Evolutionary conservation across 2,329 filamentous ascomycete species (phyloP), one percentile per base, ranked within the genome.

Genomic region (Ilyonectria destructans): DNA sequence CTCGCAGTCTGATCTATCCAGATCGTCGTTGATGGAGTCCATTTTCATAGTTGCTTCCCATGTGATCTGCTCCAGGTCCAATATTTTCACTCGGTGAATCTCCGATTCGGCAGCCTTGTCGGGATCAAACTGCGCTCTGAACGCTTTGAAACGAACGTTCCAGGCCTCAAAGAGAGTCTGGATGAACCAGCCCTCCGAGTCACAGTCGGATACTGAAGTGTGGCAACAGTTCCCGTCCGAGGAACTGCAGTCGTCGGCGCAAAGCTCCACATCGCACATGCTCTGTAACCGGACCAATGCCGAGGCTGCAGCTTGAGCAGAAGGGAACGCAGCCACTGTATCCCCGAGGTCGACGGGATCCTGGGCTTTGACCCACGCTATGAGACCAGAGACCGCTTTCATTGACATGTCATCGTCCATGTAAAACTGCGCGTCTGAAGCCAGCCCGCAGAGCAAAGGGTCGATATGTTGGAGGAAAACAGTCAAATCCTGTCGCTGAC

Each of bases 81-180:
- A n/a, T 21, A 45, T 45, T 45, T 45, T 45, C 43, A 45, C 43
- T 45, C 15, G 43, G 17, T 45, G 43, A 45, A 45, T 45, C n/a
- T 45, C 43, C 43, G 43, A 45, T n/a, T 45, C 9, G n/a, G n/a
- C 21, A 45, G 43, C 43, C 43, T n/a, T 45, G n/a, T 45, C n/a
- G 4, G 19, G 43, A 19, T 45, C 43, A 21, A 45, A 45, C 4
- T 21, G 43, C 43, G n/a, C 43, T 45, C 15, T 45, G 43, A 45
- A 45, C n/a, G 43, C 43, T n/a, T 19, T 45, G 43, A 45, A 45
- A n/a, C n/a, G 43, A 45, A n/a, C 43, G 43, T 45, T 45, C 43
- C 43, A 21, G 43, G 43, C 43, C 19, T 45, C 43, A 45, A 45
- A 45, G n/a, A 45, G 43, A 4, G 43, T 45, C n/a, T 12, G n/a